These are phyloP conservation scores for Apium graveolens DNA, from an alignment of 129 eudicot genomes.

Conservation along the genomic window DNA sequence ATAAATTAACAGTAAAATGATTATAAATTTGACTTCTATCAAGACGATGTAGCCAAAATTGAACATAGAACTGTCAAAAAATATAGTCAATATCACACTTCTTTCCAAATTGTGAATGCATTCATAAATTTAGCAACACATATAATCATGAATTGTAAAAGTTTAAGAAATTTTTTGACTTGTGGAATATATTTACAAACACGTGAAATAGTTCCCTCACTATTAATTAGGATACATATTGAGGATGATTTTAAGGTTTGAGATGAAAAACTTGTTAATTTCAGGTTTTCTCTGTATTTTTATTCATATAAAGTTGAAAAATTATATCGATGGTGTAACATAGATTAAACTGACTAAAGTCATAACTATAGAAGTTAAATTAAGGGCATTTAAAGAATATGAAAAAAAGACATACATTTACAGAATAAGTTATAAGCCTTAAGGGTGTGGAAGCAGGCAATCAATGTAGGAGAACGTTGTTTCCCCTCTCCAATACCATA, in stretches of 20 bases:
- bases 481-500: slow-evolving; percentile 90
- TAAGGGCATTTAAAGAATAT: neutral
- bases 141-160: slow-evolving; percentile 61
- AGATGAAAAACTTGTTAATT: slow-evolving; percentile 25
- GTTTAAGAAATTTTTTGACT: slow-evolving; percentile 71
- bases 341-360: neutral
- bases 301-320: slow-evolving; percentile 45
- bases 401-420: slow-evolving; percentile 44
- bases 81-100: neutral
- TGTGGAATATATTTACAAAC: slow-evolving; percentile 80
- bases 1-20: neutral
- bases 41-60: neutral
- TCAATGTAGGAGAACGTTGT: slow-evolving; percentile 91
- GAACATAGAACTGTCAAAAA: neutral
- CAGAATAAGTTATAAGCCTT: slow-evolving; percentile 56
- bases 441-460: slow-evolving; percentile 97
- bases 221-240: slow-evolving; percentile 33
- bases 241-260: slow-evolving; percentile 27
- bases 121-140: slow-evolving; percentile 10
- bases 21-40: neutral
- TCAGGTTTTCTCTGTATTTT: slow-evolving; percentile 46
- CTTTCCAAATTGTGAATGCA: slow-evolving; percentile 2
- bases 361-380: neutral
- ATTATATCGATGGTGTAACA: neutral
- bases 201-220: slow-evolving; percentile 41